These are phyloP conservation scores for Colletotrichum truncatum DNA, from an alignment of 2,329 filamentous ascomycete species.

Conservation along the genomic window DNA sequence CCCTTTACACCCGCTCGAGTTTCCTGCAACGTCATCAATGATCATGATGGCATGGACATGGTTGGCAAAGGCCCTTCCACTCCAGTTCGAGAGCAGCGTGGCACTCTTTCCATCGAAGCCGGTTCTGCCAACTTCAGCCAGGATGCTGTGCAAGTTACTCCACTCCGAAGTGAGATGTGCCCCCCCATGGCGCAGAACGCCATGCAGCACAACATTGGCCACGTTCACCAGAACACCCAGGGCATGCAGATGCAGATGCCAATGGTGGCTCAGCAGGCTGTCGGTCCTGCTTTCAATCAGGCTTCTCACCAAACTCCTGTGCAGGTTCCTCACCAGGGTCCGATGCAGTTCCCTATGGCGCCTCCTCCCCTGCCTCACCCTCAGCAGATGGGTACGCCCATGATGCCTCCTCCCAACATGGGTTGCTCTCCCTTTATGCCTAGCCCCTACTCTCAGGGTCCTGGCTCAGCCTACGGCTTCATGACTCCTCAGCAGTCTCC, in stretches of 20 bases:
- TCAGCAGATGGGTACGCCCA: constrained; percentile 18
- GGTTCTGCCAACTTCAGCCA: background rate
- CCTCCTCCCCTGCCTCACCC: background rate
- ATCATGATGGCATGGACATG: background rate
- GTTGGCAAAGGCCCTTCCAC: constrained; percentile 13
- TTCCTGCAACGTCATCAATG: background rate
- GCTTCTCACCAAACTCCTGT: background rate
- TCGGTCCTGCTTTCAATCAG: background rate
- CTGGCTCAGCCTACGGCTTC: constrained; percentile 17
- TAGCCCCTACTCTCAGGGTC: constrained; percentile 13
- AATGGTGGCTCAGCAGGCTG: background rate
- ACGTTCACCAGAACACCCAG: constrained; percentile 3
- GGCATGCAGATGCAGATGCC: constrained; percentile 5
- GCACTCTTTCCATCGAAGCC: constrained; percentile 19
- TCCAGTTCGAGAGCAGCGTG: constrained; percentile 13
- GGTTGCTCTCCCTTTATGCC: constrained; percentile 14
- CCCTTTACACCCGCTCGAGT: background rate
- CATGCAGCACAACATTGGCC: background rate
- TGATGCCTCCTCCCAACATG: constrained; percentile 6
- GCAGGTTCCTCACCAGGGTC: background rate
- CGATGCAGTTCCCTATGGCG: constrained; percentile 20
- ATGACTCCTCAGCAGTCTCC: constrained; percentile 25
- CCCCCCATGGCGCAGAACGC: background rate
- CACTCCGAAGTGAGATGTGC: background rate
- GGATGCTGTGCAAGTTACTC: constrained; percentile 2